These are phyloP conservation scores for Buddleja alternifolia DNA, from an alignment of 257 asterid genomes.

Conservation along the genomic window DNA sequence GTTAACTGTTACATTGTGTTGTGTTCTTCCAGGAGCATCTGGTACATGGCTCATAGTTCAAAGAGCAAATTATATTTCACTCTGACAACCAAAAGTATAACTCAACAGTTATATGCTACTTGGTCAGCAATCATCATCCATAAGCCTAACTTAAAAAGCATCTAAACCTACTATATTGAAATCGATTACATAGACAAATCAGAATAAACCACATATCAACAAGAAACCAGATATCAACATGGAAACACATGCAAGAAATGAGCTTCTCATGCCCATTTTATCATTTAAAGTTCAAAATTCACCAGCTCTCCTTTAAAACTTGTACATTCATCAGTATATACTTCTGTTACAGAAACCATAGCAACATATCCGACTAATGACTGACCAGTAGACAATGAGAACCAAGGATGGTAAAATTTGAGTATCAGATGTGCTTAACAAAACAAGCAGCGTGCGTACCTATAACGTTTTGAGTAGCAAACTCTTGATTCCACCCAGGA, in stretches of 20 bases:
- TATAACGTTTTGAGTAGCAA: constrained; percentile 35
- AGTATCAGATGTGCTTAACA: background rate
- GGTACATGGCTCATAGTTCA: too few species aligned
- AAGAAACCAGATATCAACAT: background rate
- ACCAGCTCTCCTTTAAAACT: background rate
- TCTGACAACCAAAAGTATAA: too few species aligned
- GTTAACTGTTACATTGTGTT: too few species aligned
- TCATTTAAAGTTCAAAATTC: background rate
- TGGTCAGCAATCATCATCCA: too few species aligned
- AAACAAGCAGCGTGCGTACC: constrained; percentile 41
- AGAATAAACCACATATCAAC: background rate
- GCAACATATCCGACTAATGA: background rate
- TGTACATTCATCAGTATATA: background rate
- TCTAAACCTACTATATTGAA: background rate
- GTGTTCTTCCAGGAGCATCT: too few species aligned
- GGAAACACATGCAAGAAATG: constrained; percentile 19
- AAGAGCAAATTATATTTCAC: too few species aligned
- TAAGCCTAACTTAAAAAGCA: too few species aligned
- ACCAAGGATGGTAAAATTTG: background rate
- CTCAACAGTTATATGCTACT: too few species aligned
- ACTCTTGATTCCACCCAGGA: constrained; percentile 55
- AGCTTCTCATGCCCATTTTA: background rate
- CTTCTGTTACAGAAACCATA: background rate
- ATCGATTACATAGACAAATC: background rate
- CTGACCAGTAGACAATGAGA: background rate